Percentiles rank a stretch among this genome's conserved stretches.
These are phyloP conservation scores for Alternaria sp. DNA, from an alignment of 2,329 filamentous ascomycete species.

Conservation along the genomic window DNA sequence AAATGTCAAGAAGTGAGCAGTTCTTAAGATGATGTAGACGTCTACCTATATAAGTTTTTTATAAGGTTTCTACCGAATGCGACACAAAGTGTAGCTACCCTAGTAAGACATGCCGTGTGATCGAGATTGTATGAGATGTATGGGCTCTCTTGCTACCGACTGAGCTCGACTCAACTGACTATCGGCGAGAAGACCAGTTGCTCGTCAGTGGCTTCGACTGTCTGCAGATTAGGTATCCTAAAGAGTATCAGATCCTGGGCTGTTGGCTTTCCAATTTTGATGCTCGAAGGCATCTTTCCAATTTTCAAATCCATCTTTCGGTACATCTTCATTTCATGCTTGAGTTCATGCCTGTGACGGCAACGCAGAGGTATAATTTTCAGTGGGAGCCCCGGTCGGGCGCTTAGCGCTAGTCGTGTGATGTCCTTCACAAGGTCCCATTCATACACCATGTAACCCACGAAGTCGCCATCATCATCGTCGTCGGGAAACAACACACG, in stretches of 20 bases:
- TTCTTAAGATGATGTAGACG: neutral
- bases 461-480: neutral
- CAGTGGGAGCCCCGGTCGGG: neutral
- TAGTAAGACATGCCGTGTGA: too few species aligned
- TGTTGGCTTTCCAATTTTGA: neutral
- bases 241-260: neutral
- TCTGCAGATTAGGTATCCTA: neutral
- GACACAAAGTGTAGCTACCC: too few species aligned
- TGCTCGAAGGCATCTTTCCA: neutral
- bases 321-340: neutral
- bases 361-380: neutral
- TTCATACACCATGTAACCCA: neutral
- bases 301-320: neutral
- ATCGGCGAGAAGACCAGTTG: neutral
- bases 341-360: neutral
- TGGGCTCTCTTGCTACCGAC: neutral
- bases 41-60: neutral
- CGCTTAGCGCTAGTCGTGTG: neutral
- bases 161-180: neutral
- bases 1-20: neutral
- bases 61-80: too few species aligned
- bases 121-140: neutral
- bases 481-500: neutral
- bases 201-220: neutral
- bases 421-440: neutral